Base-by-base conservation (phyloP, 176 grass and related monocot species). In the Oryza rufipogon region DNA sequence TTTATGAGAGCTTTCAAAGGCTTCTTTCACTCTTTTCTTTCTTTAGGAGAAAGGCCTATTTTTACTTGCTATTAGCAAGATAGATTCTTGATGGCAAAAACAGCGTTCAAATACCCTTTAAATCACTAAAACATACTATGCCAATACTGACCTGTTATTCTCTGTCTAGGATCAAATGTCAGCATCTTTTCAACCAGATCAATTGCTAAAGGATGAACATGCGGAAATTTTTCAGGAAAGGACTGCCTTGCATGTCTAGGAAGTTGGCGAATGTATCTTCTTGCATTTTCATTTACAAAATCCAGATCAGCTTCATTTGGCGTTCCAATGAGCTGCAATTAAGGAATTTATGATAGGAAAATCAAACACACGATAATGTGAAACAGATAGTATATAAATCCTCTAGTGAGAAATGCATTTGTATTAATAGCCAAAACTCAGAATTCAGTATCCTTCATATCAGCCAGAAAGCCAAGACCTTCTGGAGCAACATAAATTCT, bases 261-360 rank as follows among this genome's bases (percentile, higher is more conserved):
- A 78, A 96, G 88, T 77, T 99, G 97, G 25, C 79, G 71, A 71
- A 99, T 92, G 83, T 96, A 99, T 92, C 81, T 99, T 95, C 97
- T 96, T 34, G 97, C 97, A 80, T 94, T 99, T 89, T 99, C 97
- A 78, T 94, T 99, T 48, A 99, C 93, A 84, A 94, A 99, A 80
- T 92, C 91, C 54, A 99, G 72, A 88, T 99, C 93, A 42, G 71
- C 68, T 46, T 96, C 97, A 86, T 96, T 94, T 68, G 97, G 97
- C 16, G 97, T 96, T 12, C 97, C 96, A 6, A 99, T 94, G 70
- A 99, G 90, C 97, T 99, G 81, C 87, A 85, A 2, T 20, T 36
- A 68, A 36, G 65, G 78, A 89, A 84, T 46, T 78, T 46, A 82
- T 4, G 20, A 85, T 51, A 13, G 26, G 12, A 63, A 46, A 33